Percentiles rank a stretch among this genome's conserved stretches.
Conservation (phyloP, 1,139 yeast species). For the Zygosaccharomyces pseudobailii region DNA sequence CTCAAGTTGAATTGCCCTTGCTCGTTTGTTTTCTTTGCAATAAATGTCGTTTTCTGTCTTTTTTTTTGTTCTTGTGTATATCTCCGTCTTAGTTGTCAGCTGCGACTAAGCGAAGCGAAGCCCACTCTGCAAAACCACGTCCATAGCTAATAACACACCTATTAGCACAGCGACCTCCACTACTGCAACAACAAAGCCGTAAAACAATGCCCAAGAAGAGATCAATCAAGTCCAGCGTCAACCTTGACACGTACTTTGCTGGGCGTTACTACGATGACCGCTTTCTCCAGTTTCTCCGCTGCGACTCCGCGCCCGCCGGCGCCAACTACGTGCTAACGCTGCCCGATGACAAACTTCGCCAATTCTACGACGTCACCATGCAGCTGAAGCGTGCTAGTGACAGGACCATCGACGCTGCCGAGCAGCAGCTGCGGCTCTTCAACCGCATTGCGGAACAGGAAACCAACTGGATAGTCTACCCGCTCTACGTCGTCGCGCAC, state of each 20-base stretch:
- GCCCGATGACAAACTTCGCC: constrained; percentile 9
- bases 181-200: not conserved
- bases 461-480: constrained; percentile 62
- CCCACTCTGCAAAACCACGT: too few relatives aligned
- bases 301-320: constrained; percentile 8
- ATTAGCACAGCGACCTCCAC: not conserved
- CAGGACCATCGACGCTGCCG: constrained; percentile 36
- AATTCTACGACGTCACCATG: constrained; percentile 9
- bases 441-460: constrained; percentile 61
- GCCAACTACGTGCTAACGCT: constrained; percentile 10
- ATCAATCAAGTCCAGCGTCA: not conserved
- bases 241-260: constrained; percentile 18
- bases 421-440: constrained; percentile 43
- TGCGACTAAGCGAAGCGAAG: too few relatives aligned
- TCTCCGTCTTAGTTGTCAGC: not conserved
- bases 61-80: not conserved
- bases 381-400: constrained; percentile 10
- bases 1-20: too few relatives aligned
- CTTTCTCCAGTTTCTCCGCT: constrained; percentile 18
- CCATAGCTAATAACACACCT: too few relatives aligned
- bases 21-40: too few relatives aligned
- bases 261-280: constrained; percentile 12
- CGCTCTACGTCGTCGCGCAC: constrained; percentile 43
- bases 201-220: not conserved
- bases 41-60: not conserved